These are phyloP conservation scores for Panicum miliaceum DNA, from an alignment of 176 grass and related monocot genomes.

Conservation along the genomic window DNA sequence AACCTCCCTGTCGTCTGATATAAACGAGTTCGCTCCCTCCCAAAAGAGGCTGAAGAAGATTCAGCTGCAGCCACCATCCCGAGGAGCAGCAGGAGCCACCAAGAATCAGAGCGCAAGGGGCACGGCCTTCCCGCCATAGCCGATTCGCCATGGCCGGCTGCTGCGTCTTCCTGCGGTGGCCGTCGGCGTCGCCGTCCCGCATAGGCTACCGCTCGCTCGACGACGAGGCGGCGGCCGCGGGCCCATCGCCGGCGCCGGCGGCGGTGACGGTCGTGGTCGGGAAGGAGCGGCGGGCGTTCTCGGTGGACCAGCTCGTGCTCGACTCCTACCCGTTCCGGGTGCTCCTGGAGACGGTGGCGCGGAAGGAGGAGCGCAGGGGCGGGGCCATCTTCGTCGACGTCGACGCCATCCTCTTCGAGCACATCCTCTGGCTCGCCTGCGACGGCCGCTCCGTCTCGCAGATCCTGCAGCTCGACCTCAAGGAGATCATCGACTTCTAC, in stretches of 20 bases:
- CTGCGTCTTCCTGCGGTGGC: constrained; percentile 87
- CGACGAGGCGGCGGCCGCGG: background rate
- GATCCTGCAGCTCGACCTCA: constrained; percentile 75
- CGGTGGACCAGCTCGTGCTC: constrained; percentile 79
- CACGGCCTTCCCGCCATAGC: too few relatives aligned
- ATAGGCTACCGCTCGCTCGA: constrained; percentile 70
- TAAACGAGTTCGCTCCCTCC: constrained; percentile 29
- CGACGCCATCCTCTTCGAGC: constrained; percentile 92
- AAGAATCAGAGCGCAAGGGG: background rate
- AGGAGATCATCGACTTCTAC: constrained; percentile 99
- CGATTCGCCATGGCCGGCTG: constrained; percentile 61
- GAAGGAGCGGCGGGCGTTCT: constrained; percentile 88
- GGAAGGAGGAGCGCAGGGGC: constrained; percentile 46
- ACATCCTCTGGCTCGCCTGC: constrained; percentile 83
- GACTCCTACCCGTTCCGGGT: constrained; percentile 88
- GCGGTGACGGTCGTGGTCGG: constrained; percentile 82
- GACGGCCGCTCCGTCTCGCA: constrained; percentile 62
- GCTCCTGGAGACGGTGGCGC: constrained; percentile 72
- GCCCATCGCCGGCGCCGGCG: constrained; percentile 21
- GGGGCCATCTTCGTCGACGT: constrained; percentile 73
- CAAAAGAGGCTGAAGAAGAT: background rate
- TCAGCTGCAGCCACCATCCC: background rate
- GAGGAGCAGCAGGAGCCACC: background rate
- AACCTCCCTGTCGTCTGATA: background rate
- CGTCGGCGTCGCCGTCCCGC: constrained; percentile 50